Evolutionary conservation across 2,329 filamentous ascomycete genomes (phyloP).

Genomic region (Elsinoe ampelina): DNA sequence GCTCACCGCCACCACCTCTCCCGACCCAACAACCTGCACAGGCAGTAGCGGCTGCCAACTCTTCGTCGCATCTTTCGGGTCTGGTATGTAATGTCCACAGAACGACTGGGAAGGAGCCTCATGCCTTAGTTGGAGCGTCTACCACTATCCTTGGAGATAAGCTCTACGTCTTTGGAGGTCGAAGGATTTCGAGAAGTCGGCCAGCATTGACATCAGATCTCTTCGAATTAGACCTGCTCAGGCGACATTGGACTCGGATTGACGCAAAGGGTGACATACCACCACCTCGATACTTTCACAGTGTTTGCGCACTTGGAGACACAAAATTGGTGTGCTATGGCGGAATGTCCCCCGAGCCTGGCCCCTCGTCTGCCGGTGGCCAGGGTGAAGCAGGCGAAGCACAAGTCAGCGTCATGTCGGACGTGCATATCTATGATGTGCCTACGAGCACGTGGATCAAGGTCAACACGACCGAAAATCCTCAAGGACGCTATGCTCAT

Average conservation of each 20-base stretch:
- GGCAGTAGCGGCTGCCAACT: constrained; percentile 28
- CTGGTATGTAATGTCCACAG: constrained; percentile 62
- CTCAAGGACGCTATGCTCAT: constrained; percentile 91
- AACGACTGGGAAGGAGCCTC: constrained; percentile 85
- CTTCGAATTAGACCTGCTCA: constrained; percentile 86
- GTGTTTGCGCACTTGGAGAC: constrained; percentile 84
- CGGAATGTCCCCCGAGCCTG: constrained; percentile 72
- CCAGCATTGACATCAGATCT: constrained; percentile 81
- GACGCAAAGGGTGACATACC: constrained; percentile 78
- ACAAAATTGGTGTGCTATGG: constrained; percentile 97
- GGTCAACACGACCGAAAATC: constrained; percentile 62
- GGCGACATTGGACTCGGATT: constrained; percentile 85
- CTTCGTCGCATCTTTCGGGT: constrained; percentile 54
- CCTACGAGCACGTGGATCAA: constrained; percentile 74
- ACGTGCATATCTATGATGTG: constrained; percentile 92
- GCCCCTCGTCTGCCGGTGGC: constrained; percentile 51
- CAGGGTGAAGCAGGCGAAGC: constrained; percentile 21
- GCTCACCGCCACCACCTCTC: constrained; percentile 10
- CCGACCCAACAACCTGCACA: constrained; percentile 20
- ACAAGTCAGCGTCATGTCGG: constrained; percentile 84
- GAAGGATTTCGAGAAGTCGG: constrained; percentile 73
- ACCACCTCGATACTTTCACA: constrained; percentile 92
- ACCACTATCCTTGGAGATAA: constrained; percentile 94
- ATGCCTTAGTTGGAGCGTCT: constrained; percentile 84
- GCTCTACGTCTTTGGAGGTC: constrained; percentile 90